Evolutionary conservation across 768 basidiomycete species (phyloP).

Genomic region (Amanita pseudoporphyria): DNA sequence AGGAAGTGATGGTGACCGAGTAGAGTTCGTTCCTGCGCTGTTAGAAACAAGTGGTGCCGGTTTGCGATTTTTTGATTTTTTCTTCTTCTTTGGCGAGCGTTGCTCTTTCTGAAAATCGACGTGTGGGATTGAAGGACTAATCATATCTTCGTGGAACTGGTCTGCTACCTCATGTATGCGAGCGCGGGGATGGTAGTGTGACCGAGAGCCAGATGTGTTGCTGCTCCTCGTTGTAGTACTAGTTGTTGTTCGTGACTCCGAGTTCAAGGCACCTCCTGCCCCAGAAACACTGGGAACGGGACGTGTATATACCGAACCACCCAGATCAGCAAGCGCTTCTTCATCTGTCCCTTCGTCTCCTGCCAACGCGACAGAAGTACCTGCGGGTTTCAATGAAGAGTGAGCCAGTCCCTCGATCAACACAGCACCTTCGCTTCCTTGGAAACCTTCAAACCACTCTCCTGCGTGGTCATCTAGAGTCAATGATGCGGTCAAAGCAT

Average conservation of each 20-base stretch:
- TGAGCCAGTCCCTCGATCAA: background rate
- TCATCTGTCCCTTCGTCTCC: background rate
- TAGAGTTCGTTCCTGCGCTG: background rate
- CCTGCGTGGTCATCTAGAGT: background rate
- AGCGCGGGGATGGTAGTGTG: background rate
- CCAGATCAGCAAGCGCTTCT: background rate
- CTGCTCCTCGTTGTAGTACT: background rate
- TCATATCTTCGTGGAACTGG: background rate
- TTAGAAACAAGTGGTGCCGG: background rate
- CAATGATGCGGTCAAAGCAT: background rate
- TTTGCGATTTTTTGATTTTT: background rate
- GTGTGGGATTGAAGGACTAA: background rate
- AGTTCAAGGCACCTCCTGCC: background rate
- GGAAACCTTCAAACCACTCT: constrained; percentile 4
- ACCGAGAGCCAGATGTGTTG: background rate
- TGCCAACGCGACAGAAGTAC: background rate
- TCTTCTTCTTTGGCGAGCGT: background rate
- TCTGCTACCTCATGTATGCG: background rate
- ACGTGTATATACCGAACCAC: background rate
- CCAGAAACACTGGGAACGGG: background rate
- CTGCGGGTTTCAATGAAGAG: background rate
- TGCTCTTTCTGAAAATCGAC: background rate
- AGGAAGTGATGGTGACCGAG: constrained; percentile 1
- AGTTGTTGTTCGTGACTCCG: background rate
- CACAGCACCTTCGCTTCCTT: constrained; percentile 3